Evolutionary conservation across 2,329 filamentous ascomycete genomes (phyloP).

Genomic region (Aureobasidium melanogenum): DNA sequence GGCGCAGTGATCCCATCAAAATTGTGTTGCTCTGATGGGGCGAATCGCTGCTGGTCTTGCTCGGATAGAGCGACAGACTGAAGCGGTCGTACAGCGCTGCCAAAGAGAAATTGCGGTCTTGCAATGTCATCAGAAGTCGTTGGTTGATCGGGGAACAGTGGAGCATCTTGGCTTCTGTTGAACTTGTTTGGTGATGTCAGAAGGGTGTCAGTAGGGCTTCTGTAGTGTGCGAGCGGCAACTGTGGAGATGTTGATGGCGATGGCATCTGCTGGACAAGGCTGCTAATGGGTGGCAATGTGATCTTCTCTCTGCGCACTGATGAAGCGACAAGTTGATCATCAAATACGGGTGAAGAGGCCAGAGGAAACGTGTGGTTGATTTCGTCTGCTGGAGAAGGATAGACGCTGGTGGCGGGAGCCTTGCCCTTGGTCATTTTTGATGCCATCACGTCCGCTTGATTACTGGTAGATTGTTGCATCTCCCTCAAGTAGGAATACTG

Average conservation of each 20-base stretch:
- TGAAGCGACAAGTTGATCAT: background rate
- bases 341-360: conserved; percentile 1
- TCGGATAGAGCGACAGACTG: background rate
- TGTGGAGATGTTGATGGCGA: conserved; percentile 10
- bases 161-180: background rate
- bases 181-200: background rate
- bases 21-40: background rate
- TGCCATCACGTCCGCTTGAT: conserved; percentile 3
- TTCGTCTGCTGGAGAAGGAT: conserved; percentile 11
- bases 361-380: background rate
- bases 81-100: background rate
- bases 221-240: background rate
- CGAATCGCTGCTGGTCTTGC: background rate
- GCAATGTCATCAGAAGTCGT: background rate
- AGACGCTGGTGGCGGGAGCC: conserved; percentile 2
- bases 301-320: background rate
- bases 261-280: background rate
- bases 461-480: conserved; percentile 5
- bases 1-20: background rate
- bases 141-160: background rate
- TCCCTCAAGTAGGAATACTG: conserved; percentile 6
- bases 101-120: background rate
- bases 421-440: background rate
- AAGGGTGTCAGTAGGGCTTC: background rate
- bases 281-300: conserved; percentile 1